Base-by-base conservation (phyloP, 192 early-diverging fungal species). In the Coemansia erecta region DNA sequence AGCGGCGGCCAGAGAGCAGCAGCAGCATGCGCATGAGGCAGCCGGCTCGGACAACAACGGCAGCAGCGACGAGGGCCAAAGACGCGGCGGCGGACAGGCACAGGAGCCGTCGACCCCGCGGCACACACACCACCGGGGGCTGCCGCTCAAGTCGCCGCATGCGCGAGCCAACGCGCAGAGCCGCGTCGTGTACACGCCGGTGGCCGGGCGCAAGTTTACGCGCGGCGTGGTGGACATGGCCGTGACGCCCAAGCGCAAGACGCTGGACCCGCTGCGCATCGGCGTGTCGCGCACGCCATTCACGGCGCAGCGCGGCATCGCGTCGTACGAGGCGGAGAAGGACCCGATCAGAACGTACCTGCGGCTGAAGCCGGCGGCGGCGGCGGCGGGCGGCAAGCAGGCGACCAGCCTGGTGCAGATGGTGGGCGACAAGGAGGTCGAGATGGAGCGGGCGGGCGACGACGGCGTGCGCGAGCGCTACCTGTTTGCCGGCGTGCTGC, bases 401-500 rank as follows among this genome's bases (percentile, higher is more conserved):
- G 48, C 58, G 9, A 53, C 48, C 14, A 64, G 66, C 33, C 49
- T 80, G 7, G 19, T 81, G 48, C 68, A 66, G 31, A 62, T 81
- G 26, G 67, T 72, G 1, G 77, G 66, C 63, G 80, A 81, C 59
- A 81, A 76, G 48, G 78, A 71, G 45, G 68, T 81, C n/a, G 63
- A 79, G 54, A 48, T 72, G 19, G 47, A 50, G 47, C 56, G 56
- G 23, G 23, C 12, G 23, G 54, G 31, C 58, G 0, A 60, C 11
- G 62, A 60, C 31, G 35, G 40, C 7, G 35, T 65, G 56, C 22
- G 61, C 37, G 67, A 71, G 57, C 65, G 76, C 2, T 86, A 86
- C 53, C 60, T 69, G 58, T 90, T 90, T 39, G 77, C 85, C 0
- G 81, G 83, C 41, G 84, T 87, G 14, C 73, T 90, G 54, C 73